phyloP scores from a whole-genome alignment of 257 asterid species.

The Solanum phureja region DNA sequence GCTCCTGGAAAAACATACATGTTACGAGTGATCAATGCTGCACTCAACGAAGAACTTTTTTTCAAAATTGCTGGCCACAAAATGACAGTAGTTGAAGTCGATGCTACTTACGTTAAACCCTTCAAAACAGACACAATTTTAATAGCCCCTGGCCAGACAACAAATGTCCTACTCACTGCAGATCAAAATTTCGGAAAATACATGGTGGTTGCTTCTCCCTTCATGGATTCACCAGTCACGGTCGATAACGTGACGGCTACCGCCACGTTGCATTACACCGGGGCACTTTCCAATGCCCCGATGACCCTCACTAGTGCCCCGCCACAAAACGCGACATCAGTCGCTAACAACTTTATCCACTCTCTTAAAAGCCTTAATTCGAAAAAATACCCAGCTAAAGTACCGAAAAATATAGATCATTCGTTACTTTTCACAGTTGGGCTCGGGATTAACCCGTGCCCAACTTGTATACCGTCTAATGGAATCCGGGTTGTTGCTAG shows the following conservation, averaged over 20 bases:
- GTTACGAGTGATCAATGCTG: no score
- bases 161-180: constrained; percentile 57
- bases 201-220: constrained; percentile 69
- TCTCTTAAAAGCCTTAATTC: constrained; percentile 66
- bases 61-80: constrained; percentile 86
- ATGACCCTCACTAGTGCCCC: constrained; percentile 44
- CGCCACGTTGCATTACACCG: constrained; percentile 71
- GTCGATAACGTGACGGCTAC: constrained; percentile 79
- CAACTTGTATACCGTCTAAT: constrained; percentile 54
- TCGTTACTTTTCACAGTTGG: constrained; percentile 61
- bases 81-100: constrained; percentile 82
- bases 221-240: constrained; percentile 56
- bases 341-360: constrained; percentile 48
- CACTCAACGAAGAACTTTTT: constrained; percentile 89
- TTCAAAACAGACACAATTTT: constrained; percentile 67
- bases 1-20: constrained; percentile 65
- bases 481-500: constrained; percentile 67
- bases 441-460: constrained; percentile 71
- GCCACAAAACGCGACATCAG: constrained; percentile 51
- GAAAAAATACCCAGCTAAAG: constrained; percentile 51
- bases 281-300: constrained; percentile 32
- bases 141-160: constrained; percentile 83
- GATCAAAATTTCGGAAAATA: constrained; percentile 46
- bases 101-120: constrained; percentile 83
- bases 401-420: constrained; percentile 53